A percentile compares a stretch with the other conserved stretches of the same genome.
Evolutionary conservation across 1,284 basidiomycete species (phyloP).

Genomic region (Ceratobasidium sp.): DNA sequence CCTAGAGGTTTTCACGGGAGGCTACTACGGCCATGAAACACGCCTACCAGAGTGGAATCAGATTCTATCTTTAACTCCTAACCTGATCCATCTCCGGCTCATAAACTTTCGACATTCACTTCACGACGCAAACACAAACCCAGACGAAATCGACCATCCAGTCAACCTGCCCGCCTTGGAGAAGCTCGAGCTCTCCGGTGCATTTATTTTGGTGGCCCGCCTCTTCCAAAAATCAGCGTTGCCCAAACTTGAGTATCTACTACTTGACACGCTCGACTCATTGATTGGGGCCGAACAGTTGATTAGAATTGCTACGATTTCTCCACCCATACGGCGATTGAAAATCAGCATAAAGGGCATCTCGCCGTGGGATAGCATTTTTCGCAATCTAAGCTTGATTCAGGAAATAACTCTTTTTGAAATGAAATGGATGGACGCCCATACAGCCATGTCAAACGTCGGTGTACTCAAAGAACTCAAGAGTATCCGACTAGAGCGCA

Average conservation of each 20-base stretch:
- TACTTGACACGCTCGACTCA: not conserved
- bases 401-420: not conserved
- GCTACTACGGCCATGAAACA: not conserved
- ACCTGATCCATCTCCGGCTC: not conserved
- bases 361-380: not conserved
- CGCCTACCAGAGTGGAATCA: not conserved
- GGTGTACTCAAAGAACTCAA: too few species aligned
- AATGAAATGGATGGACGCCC: not conserved
- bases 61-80: not conserved
- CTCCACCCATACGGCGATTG: not conserved
- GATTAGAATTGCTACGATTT: not conserved
- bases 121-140: not conserved
- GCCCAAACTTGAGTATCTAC: not conserved
- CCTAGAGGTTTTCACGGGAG: not conserved
- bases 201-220: not conserved
- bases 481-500: not conserved
- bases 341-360: too few species aligned
- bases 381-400: not conserved
- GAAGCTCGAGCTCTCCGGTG: constrained; percentile 4
- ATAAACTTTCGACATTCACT: not conserved
- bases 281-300: not conserved
- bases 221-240: not conserved
- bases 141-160: not conserved
- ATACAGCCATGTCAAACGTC: not conserved
- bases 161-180: not conserved